These are phyloP conservation scores for Alternaria panax DNA, from an alignment of 2,329 filamentous ascomycete species.

Conservation along the genomic window DNA sequence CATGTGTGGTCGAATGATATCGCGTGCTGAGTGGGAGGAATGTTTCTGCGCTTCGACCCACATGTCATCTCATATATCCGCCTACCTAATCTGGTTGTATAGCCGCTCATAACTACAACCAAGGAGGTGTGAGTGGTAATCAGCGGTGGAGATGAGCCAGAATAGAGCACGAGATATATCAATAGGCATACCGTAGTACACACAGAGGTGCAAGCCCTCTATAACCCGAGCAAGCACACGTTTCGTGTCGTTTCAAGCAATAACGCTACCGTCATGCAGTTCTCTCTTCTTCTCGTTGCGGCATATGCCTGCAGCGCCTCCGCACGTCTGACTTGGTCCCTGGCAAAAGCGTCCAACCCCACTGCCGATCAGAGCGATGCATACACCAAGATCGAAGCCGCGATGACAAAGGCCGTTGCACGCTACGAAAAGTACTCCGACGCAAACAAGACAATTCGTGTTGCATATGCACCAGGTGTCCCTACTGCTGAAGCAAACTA, in stretches of 20 bases:
- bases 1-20: not conserved
- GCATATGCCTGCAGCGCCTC: slow-evolving; percentile 30
- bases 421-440: slow-evolving; percentile 35
- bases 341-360: slow-evolving; percentile 38
- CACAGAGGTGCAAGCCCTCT: not conserved
- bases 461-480: slow-evolving; percentile 42
- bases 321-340: slow-evolving; percentile 36
- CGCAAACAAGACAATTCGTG: slow-evolving; percentile 37
- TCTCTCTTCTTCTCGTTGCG: slow-evolving; percentile 29
- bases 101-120: not conserved
- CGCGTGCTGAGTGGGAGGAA: not conserved
- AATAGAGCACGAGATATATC: not conserved
- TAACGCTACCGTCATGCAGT: slow-evolving; percentile 25
- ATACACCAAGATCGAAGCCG: slow-evolving; percentile 41
- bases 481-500: slow-evolving; percentile 47
- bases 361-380: slow-evolving; percentile 44
- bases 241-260: not conserved
- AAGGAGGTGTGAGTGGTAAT: not conserved
- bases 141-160: not conserved
- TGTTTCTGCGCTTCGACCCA: not conserved
- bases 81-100: slow-evolving; percentile 6
- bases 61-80: not conserved
- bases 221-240: not conserved
- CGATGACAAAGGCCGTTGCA: slow-evolving; percentile 41
- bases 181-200: not conserved